These are phyloP conservation scores for Krasilnikovozyma curviuscula DNA, from an alignment of 768 basidiomycete genomes.

Conservation along the genomic window DNA sequence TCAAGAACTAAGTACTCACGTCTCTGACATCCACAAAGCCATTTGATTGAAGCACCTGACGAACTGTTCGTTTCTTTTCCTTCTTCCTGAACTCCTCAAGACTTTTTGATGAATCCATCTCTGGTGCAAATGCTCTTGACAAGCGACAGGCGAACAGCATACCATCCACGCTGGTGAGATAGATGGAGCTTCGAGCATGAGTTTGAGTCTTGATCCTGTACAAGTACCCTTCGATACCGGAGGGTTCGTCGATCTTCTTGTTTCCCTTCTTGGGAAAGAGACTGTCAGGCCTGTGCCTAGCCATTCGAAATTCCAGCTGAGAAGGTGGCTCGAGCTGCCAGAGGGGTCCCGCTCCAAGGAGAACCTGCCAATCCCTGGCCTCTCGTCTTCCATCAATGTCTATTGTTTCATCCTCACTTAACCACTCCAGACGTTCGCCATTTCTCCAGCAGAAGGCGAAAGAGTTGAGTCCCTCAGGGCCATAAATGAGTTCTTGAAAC, in stretches of 20 bases:
- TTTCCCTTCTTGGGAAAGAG: background rate
- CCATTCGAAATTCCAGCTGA: slow-evolving; percentile 5
- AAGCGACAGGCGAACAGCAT: background rate
- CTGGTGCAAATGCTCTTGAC: background rate
- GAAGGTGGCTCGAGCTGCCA: background rate
- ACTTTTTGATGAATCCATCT: background rate
- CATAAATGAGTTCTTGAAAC: too few relatives aligned
- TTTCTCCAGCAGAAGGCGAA: slow-evolving; percentile 6
- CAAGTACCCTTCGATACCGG: slow-evolving; percentile 8
- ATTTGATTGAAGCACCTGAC: slow-evolving; percentile 22
- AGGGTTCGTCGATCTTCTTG: background rate
- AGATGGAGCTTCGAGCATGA: background rate
- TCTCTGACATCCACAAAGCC: slow-evolving; percentile 55
- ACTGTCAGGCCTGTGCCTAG: background rate
- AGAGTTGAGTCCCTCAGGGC: too few relatives aligned
- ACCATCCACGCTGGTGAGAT: background rate
- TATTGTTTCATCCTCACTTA: slow-evolving; percentile 1
- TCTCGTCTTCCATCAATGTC: slow-evolving; percentile 1
- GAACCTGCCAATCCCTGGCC: slow-evolving; percentile 3
- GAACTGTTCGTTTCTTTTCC: slow-evolving; percentile 21
- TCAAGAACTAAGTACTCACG: too few relatives aligned
- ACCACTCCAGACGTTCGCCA: slow-evolving; percentile 8
- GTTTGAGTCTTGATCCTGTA: slow-evolving; percentile 8
- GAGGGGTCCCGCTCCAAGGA: slow-evolving; percentile 6
- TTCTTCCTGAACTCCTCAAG: slow-evolving; percentile 16